These are phyloP conservation scores for Phyllosticta paracitricarpa DNA, from an alignment of 2,329 filamentous ascomycete genomes.

Conservation along the genomic window DNA sequence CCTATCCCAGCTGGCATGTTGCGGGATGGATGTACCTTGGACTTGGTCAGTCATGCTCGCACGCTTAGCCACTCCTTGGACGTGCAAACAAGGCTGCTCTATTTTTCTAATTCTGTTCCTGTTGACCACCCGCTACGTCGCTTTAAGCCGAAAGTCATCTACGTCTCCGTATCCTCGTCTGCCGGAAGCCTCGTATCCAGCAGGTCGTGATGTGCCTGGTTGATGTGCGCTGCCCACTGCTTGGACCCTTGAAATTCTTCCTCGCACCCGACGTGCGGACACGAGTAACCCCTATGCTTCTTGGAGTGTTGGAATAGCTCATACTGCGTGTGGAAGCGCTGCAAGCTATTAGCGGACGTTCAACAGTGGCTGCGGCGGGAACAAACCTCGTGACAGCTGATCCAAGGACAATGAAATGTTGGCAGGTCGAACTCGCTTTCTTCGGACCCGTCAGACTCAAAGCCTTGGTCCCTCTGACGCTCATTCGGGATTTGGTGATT, in stretches of 20 bases:
- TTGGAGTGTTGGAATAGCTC: constrained; percentile 12
- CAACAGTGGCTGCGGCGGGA: background rate
- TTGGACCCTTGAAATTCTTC: constrained; percentile 14
- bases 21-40: background rate
- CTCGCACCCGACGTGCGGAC: constrained; percentile 17
- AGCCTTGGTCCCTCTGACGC: background rate
- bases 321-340: constrained; percentile 14
- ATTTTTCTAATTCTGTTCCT: background rate
- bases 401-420: constrained; percentile 17
- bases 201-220: constrained; percentile 17
- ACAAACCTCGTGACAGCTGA: constrained; percentile 17
- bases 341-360: constrained; percentile 6
- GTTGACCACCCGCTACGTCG: background rate
- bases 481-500: background rate
- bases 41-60: background rate
- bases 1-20: background rate
- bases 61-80: background rate
- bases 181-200: constrained; percentile 8
- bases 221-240: constrained; percentile 18
- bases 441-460: background rate
- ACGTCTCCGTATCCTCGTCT: constrained; percentile 2
- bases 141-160: background rate
- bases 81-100: background rate
- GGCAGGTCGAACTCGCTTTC: background rate
- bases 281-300: constrained; percentile 12